Percentiles rank a stretch among this genome's conserved stretches.
phyloP scores from a whole-genome alignment of 441 rosid species.

The Jatropha multifida region DNA sequence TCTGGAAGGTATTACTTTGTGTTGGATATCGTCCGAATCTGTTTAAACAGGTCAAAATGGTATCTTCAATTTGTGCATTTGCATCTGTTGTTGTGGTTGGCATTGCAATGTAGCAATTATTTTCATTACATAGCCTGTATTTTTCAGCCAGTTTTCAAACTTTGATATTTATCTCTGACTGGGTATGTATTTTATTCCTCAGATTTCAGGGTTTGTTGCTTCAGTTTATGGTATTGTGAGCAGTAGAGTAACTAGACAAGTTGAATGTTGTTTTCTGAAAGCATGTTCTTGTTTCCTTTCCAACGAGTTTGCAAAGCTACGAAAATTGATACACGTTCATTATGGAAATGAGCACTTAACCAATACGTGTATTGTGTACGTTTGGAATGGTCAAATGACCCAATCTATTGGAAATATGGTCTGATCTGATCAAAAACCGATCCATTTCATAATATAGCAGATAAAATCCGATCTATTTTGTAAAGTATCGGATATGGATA shows the following conservation, averaged over 20 bases:
- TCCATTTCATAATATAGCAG: no score
- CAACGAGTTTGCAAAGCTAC: no score
- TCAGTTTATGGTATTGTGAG: neutral
- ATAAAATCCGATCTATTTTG: no score
- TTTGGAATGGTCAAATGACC: no score
- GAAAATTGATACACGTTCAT: no score
- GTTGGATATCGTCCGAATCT: neutral
- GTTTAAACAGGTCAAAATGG: neutral
- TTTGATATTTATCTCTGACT: neutral
- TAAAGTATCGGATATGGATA: no score
- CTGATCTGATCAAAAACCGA: no score
- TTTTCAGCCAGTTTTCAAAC: neutral
- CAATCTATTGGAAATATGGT: no score
- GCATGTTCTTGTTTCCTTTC: no score
- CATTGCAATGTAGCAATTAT: constrained; percentile 11
- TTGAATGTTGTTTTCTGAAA: no score
- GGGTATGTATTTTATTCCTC: neutral
- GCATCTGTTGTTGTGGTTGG: constrained; percentile 10
- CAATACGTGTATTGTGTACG: no score
- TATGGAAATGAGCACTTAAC: no score
- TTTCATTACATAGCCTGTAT: constrained; percentile 10
- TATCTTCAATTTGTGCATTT: constrained; percentile 9
- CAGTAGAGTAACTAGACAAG: neutral
- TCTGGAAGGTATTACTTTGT: neutral
- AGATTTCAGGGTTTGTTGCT: neutral